phyloP scores from a whole-genome alignment of 768 basidiomycete genomes.

The Inosperma sp. region DNA sequence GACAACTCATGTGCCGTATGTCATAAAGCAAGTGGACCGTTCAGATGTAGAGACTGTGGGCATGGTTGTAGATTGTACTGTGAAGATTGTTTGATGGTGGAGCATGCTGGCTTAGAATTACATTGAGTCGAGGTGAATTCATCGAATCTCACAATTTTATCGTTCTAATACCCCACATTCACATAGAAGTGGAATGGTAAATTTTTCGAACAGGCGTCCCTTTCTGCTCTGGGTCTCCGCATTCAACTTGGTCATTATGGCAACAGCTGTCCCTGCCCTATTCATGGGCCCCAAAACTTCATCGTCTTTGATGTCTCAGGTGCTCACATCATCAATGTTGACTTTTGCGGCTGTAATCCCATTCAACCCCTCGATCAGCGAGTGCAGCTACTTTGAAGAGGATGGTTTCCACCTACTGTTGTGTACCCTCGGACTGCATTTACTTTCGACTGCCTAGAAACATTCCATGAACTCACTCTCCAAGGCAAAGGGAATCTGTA shows the following conservation, averaged over 20 bases:
- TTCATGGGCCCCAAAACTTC: conserved; percentile 8
- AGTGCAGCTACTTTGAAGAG: conserved; percentile 14
- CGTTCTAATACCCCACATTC: too few species aligned
- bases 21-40: too few species aligned
- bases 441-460: conserved; percentile 8
- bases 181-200: conserved; percentile 12
- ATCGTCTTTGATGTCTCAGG: conserved; percentile 13
- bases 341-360: conserved; percentile 11
- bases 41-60: too few species aligned
- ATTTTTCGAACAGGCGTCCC: conserved; percentile 11
- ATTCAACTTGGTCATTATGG: conserved; percentile 16
- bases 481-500: conserved; percentile 9
- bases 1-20: too few species aligned
- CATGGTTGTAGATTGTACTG: too few species aligned
- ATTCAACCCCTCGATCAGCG: background rate
- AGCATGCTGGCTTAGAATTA: too few species aligned
- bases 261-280: conserved; percentile 7
- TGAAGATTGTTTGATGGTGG: too few species aligned
- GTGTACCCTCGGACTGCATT: conserved; percentile 5
- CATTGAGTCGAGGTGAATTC: too few species aligned
- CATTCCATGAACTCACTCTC: conserved; percentile 6
- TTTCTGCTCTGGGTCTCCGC: conserved; percentile 8
- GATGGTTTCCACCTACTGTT: conserved; percentile 11
- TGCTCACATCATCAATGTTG: conserved; percentile 9
- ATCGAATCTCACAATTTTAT: too few species aligned